phyloP scores from a whole-genome alignment of 345 rosid genomes.

The Sisymbrium irio region DNA sequence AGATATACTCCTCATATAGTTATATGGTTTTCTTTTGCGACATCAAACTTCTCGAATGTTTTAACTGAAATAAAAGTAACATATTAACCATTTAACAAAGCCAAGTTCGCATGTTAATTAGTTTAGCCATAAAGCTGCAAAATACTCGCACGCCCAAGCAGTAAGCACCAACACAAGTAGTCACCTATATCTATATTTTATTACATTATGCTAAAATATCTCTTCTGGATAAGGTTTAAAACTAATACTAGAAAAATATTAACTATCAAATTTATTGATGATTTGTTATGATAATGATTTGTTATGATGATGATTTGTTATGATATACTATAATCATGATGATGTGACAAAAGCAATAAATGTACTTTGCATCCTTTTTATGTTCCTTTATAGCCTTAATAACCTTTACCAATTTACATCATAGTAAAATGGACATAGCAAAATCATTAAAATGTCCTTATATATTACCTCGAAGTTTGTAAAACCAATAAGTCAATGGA shows the following conservation, averaged over 20 bases:
- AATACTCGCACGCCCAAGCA: slow-evolving; percentile 18
- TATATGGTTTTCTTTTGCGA: background rate
- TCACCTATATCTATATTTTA: slow-evolving; percentile 14
- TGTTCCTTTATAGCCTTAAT: slow-evolving; percentile 8
- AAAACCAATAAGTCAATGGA: background rate
- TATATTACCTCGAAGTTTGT: background rate
- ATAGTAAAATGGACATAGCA: background rate
- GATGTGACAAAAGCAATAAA: background rate
- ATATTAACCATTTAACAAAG: background rate
- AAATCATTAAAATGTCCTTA: background rate
- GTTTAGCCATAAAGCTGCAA: slow-evolving; percentile 22
- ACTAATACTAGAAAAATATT: background rate
- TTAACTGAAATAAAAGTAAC: background rate
- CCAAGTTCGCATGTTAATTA: background rate
- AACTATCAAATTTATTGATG: background rate
- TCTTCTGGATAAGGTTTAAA: slow-evolving; percentile 16
- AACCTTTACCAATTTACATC: background rate
- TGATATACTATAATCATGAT: slow-evolving; percentile 11
- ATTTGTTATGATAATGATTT: too few species aligned
- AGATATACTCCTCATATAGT: background rate
- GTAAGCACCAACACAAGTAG: slow-evolving; percentile 21
- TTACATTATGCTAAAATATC: slow-evolving; percentile 26
- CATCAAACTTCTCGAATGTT: background rate
- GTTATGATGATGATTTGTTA: background rate
- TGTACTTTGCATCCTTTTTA: slow-evolving; percentile 4